Evolutionary conservation across 1,284 basidiomycete genomes (phyloP).

Genomic region (Moniliophthora roreri): DNA sequence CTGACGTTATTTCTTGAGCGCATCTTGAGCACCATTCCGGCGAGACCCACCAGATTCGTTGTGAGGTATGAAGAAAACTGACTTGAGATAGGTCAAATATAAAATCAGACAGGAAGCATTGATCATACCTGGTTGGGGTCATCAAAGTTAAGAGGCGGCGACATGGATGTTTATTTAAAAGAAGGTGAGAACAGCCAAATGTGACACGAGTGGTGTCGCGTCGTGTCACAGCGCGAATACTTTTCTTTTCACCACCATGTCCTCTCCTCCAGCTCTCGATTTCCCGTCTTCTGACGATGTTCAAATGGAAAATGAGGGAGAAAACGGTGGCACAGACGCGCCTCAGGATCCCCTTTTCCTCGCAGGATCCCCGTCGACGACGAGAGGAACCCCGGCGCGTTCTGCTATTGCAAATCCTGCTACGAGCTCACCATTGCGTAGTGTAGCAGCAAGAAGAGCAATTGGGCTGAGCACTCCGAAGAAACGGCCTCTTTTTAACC

Average conservation of each 20-base stretch:
- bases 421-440: constrained; percentile 46
- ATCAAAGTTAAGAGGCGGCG: constrained; percentile 3
- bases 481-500: constrained; percentile 52
- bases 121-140: constrained; percentile 6
- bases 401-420: constrained; percentile 34
- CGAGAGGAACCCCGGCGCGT: constrained; percentile 50
- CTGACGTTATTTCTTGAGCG: not conserved
- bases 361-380: constrained; percentile 54
- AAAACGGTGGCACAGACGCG: constrained; percentile 44
- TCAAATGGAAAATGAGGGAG: constrained; percentile 49
- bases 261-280: constrained; percentile 65
- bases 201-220: not conserved
- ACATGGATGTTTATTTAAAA: not conserved
- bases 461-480: constrained; percentile 61
- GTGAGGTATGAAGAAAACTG: constrained; percentile 30
- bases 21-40: not conserved
- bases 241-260: constrained; percentile 42
- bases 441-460: constrained; percentile 58
- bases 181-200: not conserved
- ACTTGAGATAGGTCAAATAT: constrained; percentile 16
- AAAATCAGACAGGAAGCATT: not conserved
- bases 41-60: constrained; percentile 13
- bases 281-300: constrained; percentile 68
- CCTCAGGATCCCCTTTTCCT: constrained; percentile 56
- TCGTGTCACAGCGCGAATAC: constrained; percentile 50